These are phyloP conservation scores for Fusarium sp. DNA, from an alignment of 2,329 filamentous ascomycete species.

Conservation along the genomic window DNA sequence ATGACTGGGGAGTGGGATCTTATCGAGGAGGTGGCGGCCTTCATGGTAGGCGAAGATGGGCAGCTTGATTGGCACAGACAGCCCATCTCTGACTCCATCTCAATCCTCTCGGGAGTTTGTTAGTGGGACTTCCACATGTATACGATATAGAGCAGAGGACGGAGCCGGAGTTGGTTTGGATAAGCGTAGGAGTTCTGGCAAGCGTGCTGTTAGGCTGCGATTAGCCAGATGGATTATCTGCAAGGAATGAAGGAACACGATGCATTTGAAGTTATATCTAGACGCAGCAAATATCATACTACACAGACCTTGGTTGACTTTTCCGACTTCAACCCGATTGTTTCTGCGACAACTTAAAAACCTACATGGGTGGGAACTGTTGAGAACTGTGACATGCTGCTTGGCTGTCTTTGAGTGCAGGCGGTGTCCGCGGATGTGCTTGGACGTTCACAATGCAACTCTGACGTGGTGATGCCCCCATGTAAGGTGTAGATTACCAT, in stretches of 20 bases:
- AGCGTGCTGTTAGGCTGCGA: conserved; percentile 23
- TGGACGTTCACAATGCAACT: not conserved
- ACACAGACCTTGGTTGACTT: not conserved
- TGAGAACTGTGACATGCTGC: not conserved
- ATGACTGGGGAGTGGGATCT: conserved; percentile 53
- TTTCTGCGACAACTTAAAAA: not conserved
- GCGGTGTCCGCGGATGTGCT: not conserved
- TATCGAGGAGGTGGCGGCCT: conserved; percentile 55
- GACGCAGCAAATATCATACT: not conserved
- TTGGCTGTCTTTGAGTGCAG: not conserved
- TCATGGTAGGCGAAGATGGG: conserved; percentile 49
- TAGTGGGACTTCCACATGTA: conserved; percentile 1
- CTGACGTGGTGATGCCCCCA: not conserved
- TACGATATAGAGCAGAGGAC: not conserved
- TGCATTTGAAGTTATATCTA: not conserved
- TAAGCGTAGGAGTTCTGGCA: conserved; percentile 31
- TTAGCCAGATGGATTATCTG: not conserved
- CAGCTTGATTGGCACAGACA: conserved; percentile 53
- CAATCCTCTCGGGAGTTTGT: conserved; percentile 45
- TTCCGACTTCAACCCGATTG: not conserved
- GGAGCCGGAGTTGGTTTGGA: not conserved
- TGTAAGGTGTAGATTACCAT: not conserved
- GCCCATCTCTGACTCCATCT: conserved; percentile 52
- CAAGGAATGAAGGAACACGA: not conserved
- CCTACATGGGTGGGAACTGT: too few species aligned